These are phyloP conservation scores for Hyphopichia pseudoburtonii DNA, from an alignment of 1,139 yeast species.

Conservation along the genomic window DNA sequence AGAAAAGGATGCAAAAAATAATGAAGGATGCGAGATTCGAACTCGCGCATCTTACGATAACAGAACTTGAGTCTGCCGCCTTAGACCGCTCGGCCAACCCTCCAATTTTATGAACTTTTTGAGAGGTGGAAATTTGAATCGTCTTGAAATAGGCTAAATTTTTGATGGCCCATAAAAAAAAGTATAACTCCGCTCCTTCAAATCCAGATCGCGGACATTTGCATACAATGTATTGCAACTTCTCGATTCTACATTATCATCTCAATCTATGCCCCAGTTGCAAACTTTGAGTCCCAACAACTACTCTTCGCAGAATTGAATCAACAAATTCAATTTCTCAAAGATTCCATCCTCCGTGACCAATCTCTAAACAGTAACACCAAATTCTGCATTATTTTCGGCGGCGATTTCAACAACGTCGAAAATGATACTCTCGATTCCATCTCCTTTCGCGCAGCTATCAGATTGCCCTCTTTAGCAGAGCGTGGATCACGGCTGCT, in stretches of 20 bases:
- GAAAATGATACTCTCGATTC: not conserved
- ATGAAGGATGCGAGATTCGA: slow-evolving; percentile 21
- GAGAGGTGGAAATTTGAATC: not conserved
- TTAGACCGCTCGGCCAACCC: slow-evolving; percentile 34
- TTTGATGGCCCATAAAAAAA: no score
- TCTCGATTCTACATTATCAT: not conserved
- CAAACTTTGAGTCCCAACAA: not conserved
- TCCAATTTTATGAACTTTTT: slow-evolving; percentile 11
- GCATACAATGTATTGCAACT: not conserved
- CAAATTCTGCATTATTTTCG: not conserved
- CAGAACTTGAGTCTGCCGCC: slow-evolving; percentile 37
- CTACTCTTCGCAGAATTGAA: not conserved
- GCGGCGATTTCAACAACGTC: not conserved
- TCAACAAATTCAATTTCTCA: not conserved
- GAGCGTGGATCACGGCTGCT: not conserved
- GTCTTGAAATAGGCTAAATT: no score
- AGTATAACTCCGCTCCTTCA: not conserved
- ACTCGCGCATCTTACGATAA: slow-evolving; percentile 28
- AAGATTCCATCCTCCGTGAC: not conserved
- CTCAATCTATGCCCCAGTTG: not conserved
- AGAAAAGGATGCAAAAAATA: slow-evolving; percentile 10
- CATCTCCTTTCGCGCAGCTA: not conserved
- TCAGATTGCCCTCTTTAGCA: not conserved
- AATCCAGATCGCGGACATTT: not conserved
- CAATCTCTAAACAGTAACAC: no score